Base-by-base conservation (phyloP, 768 basidiomycete species). In the Epithele typhae region DNA sequence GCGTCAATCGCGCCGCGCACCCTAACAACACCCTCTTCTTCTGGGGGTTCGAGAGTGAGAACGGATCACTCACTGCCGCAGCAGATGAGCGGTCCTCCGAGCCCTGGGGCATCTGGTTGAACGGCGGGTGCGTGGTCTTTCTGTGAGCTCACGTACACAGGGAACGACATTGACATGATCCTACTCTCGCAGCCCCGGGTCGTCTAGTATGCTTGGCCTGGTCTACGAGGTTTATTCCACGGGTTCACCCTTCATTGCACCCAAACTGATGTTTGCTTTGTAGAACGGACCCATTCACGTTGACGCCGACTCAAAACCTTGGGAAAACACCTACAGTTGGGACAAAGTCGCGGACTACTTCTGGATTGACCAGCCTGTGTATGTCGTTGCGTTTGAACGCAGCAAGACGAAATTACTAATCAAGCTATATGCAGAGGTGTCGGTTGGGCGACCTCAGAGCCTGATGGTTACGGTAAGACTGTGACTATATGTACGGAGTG, bases 361-460 rank as follows among this genome's bases (percentile, higher is more conserved):
- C 30, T 86, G 81, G 82, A 66, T 88, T 41, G 86, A 88, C 57
- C 81, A 87, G 46, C 86, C 84, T 37, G 84, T 84, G 69, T 73
- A 58, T 1, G 71, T 56, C 17, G 5, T 30, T 4, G 15, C 9
- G 27, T 21, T n/a, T 24, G 22, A 12, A 15, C 39, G 10, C 40
- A 22, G 9, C 14, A 37, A 18, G 37, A 23, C 12, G 34, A 43
- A 9, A 37, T 24, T 5, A 33, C 27, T 40, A 48, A 42, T 57
- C 8, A 7, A 30, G 52, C 47, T 38, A 55, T 40, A 55, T 42
- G 12, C 52, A 78, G 78, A 21, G 84, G 83, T 14, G 65, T 68
- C 9, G 86, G 85, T 2, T 85, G 68, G 54, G 73, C 82, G 11
- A 88, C 84, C 3, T 75, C 75, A 7, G 84, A 86, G 53, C 62